Base-by-base conservation (phyloP, 208 protist species). In the Acanthamoeba healyi region DNA sequence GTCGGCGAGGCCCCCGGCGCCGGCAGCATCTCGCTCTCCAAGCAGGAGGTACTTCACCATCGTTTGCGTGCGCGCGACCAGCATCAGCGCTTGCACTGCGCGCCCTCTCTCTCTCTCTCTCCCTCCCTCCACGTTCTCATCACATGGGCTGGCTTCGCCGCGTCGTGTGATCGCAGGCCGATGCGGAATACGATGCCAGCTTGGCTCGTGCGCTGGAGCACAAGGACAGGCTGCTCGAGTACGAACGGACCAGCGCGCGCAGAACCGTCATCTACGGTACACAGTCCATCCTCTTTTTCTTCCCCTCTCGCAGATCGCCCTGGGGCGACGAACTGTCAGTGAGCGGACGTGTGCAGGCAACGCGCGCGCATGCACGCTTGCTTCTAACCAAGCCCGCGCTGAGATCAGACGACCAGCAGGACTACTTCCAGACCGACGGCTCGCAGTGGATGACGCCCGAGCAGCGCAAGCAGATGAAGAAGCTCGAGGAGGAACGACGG, bases 391-490 rank as follows among this genome's bases (percentile, higher is more conserved):
- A n/a, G n/a, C 15, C 49, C 15, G 10, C 15, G 10, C 49, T 54
- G 6, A 6, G 49, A 19, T 15, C 34, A 87, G 79, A 87, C 46
- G 79, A 87, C 49, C 79, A 87, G n/a, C 46, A 87, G 79, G 79
- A 87, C 42, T 87, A 87, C 44, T 87, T 87, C 79, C 49, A 54
- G 40, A 40, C 49, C 46, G 79, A 87, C 34, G 40, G 46, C 34
- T 63, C 79, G n/a, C 40, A 87, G 34, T 87, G 79, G 79, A 10
- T 87, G 14, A 87, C 79, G 38, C 46, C 79, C 26, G 79, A 87
- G 79, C 46, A 87, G 46, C 40, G 49, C 46, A 87, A 87, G 79
- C 40, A 61, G 79, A 87, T 87, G 79, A 87, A 87, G 29, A 61
- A 87, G 79, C 40, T 63, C n/a, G 79, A 87, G 34, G 79, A 87